phyloP scores from a whole-genome alignment of 129 eudicot genomes.

The Silybum marianum region DNA sequence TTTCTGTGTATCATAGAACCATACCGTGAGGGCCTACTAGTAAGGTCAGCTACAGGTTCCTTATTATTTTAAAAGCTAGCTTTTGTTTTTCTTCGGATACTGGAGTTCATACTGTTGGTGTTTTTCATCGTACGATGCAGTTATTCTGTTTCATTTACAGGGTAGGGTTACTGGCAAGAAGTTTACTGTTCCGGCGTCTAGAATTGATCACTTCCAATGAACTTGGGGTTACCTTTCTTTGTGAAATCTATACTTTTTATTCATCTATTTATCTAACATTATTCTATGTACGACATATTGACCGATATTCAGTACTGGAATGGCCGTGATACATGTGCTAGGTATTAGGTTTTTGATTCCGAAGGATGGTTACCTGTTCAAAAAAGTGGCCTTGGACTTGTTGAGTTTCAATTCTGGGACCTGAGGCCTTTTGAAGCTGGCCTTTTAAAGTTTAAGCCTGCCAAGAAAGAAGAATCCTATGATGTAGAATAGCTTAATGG shows the following conservation, averaged over 20 bases:
- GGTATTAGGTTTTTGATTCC: constrained; percentile 46
- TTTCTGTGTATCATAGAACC: too few species aligned
- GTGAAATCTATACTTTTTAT: background rate
- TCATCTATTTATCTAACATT: background rate
- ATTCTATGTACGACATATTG: constrained; percentile 60
- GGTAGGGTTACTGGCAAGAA: constrained; percentile 69
- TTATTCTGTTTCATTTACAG: constrained; percentile 25
- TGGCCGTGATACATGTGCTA: constrained; percentile 52
- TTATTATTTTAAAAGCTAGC: too few species aligned
- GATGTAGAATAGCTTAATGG: constrained; percentile 70
- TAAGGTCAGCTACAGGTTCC: too few species aligned
- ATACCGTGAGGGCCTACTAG: too few species aligned
- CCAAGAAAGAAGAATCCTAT: constrained; percentile 45
- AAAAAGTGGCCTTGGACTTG: too few species aligned
- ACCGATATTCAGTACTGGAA: constrained; percentile 68
- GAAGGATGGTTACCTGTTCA: constrained; percentile 77
- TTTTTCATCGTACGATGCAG: too few species aligned
- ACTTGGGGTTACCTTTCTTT: constrained; percentile 45
- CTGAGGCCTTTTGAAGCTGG: constrained; percentile 73
- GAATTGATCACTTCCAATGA: constrained; percentile 66
- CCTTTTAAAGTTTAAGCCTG: constrained; percentile 21
- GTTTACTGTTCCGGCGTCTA: constrained; percentile 55
- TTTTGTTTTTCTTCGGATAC: too few species aligned
- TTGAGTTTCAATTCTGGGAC: constrained; percentile 68
- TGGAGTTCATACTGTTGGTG: too few species aligned